These are phyloP conservation scores for Fistulifera solaris DNA, from an alignment of 108 stramenopile genomes.

Conservation along the genomic window DNA sequence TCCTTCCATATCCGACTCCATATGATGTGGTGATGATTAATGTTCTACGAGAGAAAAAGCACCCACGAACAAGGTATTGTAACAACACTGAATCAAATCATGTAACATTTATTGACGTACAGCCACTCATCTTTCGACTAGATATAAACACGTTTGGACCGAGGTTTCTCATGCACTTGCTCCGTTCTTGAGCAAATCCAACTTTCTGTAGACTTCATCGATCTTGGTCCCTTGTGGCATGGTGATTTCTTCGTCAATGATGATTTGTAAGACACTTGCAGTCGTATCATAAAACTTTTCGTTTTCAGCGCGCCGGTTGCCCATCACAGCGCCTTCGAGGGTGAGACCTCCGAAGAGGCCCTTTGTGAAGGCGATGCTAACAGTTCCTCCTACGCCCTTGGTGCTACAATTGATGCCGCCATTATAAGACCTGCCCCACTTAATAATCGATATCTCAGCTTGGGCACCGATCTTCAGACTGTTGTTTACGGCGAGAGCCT, in stretches of 20 bases:
- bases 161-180: no score
- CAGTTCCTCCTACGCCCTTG: constrained; percentile 15
- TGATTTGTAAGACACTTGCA: background rate
- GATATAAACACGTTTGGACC: no score
- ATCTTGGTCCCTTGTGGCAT: background rate
- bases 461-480: constrained; percentile 10
- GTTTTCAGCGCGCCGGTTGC: constrained; percentile 46
- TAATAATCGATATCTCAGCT: background rate
- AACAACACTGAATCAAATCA: no score
- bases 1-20: no score
- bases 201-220: no score
- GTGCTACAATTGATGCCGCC: background rate
- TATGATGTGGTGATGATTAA: no score
- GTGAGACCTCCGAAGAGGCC: constrained; percentile 53
- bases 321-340: constrained; percentile 62
- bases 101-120: no score
- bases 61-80: no score
- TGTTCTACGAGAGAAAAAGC: no score
- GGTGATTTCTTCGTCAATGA: background rate
- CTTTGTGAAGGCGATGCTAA: constrained; percentile 39
- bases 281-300: constrained; percentile 45
- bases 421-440: constrained; percentile 1
- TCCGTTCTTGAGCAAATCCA: no score
- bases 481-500: background rate
- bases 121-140: no score